phyloP scores from a whole-genome alignment of 169 alveolate genomes.

The Cryptosporidium muris region DNA sequence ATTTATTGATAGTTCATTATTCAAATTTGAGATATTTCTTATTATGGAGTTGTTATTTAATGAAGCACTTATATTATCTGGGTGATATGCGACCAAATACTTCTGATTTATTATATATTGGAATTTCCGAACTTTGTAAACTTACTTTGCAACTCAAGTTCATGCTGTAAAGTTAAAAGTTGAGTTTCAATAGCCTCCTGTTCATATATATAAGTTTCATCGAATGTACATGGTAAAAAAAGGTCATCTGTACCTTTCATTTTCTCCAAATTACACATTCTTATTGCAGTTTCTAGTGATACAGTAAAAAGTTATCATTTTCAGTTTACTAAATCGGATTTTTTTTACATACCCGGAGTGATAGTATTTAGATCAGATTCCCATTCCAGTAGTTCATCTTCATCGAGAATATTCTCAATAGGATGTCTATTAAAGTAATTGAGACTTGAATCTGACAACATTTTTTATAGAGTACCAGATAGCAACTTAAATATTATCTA shows the following conservation, averaged over 20 bases:
- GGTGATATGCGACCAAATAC: too few relatives aligned
- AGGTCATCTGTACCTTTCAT: slow-evolving; percentile 55
- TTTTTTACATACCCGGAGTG: slow-evolving; percentile 37
- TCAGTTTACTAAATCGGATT: background rate
- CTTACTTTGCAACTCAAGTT: slow-evolving; percentile 30
- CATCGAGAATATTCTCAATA: slow-evolving; percentile 19
- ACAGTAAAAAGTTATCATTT: background rate
- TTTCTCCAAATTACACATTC: slow-evolving; percentile 34
- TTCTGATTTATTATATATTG: background rate
- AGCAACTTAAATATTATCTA: background rate
- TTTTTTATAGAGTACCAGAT: background rate
- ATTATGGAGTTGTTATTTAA: too few relatives aligned
- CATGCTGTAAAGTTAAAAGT: slow-evolving; percentile 10
- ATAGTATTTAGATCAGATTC: slow-evolving; percentile 12
- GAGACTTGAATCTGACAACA: slow-evolving; percentile 48
- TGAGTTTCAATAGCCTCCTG: slow-evolving; percentile 65
- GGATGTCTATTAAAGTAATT: slow-evolving; percentile 20
- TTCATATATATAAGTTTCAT: slow-evolving; percentile 38
- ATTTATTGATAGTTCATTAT: too few relatives aligned
- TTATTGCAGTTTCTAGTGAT: slow-evolving; percentile 26
- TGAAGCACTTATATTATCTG: too few relatives aligned
- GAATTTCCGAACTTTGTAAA: background rate
- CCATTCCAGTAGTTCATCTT: slow-evolving; percentile 36
- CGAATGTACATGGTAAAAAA: slow-evolving; percentile 15
- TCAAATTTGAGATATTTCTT: too few relatives aligned